Evolutionary conservation across 495 filamentous ascomycete species (phyloP), one percentile per base, ranked within the genome.

Genomic region (Lepidopterella palustris): DNA sequence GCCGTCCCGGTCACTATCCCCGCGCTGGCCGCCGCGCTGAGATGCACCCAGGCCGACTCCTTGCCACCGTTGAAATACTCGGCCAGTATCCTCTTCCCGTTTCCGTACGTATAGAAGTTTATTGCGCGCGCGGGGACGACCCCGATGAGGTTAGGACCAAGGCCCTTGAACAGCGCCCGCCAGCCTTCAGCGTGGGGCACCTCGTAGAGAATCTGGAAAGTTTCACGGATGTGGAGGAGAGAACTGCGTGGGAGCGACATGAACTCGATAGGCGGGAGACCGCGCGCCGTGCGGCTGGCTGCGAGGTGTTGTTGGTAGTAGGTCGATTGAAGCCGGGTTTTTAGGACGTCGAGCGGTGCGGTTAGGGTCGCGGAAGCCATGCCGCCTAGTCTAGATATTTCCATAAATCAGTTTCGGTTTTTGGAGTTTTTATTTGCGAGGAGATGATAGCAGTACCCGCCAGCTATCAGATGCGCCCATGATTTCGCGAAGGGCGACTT

Each of bases 41-140:
- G 78, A 71, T 95, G 90, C 5, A 92, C 82, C 70, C 79, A 80
- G 0, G 86, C 80, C 13, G 83, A 79, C 60, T 92, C 87, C 59
- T 83, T 62, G 18, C 83, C 86, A 45, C 76, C 64, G 62, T 87
- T 87, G 65, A 87, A 77, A 61, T 83, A 73, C 25, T 87, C 77
- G 47, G 84, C 82, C 20, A 87, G 83, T 28, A 93, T 71, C 13
- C 84, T 78, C 74, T 96, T 96, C 65, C 89, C 85, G 73, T 92
- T 96, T 24, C 89, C 89, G 70, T 95, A 95, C 20, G 85, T 82
- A 71, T 86, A 93, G 70, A 96, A 96, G 68, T 92, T 92, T 68
- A 95, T 92, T 20, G 87, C 82, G 35, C 88, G 82, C 51, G 90
- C 90, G 6, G 90, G 90, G 13, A 96, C 86, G 5, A 95, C 90